Evolutionary conservation across 805 yeast genomes (phyloP).

Genomic region (Wickerhamiella domercqiae): DNA sequence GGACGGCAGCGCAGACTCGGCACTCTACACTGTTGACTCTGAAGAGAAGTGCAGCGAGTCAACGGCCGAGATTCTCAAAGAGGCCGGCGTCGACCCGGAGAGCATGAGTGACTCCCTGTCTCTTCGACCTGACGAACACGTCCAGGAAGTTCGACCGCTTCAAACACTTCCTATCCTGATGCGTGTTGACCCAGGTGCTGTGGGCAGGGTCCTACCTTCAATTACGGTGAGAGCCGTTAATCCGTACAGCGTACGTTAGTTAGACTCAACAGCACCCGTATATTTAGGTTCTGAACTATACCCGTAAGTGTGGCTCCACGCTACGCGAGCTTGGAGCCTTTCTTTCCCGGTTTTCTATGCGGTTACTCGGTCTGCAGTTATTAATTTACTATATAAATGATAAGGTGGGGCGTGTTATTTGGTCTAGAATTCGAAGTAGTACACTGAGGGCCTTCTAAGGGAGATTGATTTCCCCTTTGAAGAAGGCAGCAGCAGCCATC

Average conservation of each 20-base stretch:
- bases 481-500: too few species aligned
- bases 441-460: too few species aligned
- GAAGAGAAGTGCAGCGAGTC: constrained; percentile 1
- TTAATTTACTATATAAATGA: too few species aligned
- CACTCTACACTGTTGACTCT: constrained; percentile 37
- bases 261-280: too few species aligned
- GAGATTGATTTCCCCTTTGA: too few species aligned
- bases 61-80: constrained; percentile 4
- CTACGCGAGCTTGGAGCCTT: too few species aligned
- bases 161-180: constrained; percentile 61
- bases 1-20: constrained; percentile 87
- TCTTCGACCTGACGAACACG: constrained; percentile 46
- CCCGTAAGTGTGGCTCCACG: too few species aligned
- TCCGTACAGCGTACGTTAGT: constrained; percentile 59
- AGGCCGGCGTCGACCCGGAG: constrained; percentile 4
- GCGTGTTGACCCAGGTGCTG: constrained; percentile 57
- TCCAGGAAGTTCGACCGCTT: constrained; percentile 73
- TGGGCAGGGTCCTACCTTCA: constrained; percentile 80
- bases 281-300: too few species aligned
- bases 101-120: constrained; percentile 24
- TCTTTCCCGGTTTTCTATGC: too few species aligned
- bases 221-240: constrained; percentile 80
- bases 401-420: too few species aligned
- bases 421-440: too few species aligned
- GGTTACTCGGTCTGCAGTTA: too few species aligned